Percentiles rank a stretch among this genome's conserved stretches.
These are phyloP conservation scores for Quercus tomentella DNA, from an alignment of 331 rosid species.

Conservation along the genomic window DNA sequence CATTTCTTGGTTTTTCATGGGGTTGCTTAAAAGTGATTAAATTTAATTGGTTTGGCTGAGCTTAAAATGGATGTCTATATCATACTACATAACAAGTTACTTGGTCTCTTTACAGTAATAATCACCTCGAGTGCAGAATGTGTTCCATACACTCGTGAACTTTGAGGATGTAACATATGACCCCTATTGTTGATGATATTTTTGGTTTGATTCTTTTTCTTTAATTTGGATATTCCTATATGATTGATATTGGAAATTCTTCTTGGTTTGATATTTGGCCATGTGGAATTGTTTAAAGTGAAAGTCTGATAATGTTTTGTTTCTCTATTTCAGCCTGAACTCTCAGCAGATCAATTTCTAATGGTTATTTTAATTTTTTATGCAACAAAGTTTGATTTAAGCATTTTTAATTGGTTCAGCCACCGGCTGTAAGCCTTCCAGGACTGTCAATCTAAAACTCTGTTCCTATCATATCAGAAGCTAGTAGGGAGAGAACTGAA, in stretches of 20 bases:
- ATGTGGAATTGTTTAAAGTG: not conserved
- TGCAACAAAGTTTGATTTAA: not conserved
- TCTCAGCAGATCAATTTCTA: not conserved
- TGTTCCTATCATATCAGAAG: not conserved
- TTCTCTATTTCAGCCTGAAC: slow-evolving; percentile 3
- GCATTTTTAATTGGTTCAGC: not conserved
- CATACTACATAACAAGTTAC: not conserved
- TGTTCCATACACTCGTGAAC: not conserved
- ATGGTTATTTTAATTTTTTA: not conserved
- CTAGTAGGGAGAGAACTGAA: not conserved
- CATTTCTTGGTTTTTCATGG: slow-evolving; percentile 7
- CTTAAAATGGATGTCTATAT: not conserved
- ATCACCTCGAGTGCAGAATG: not conserved
- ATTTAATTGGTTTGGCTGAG: not conserved
- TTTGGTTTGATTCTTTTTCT: not conserved
- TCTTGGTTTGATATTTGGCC: not conserved
- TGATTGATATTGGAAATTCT: not conserved
- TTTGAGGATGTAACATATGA: not conserved
- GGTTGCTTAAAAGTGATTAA: slow-evolving; percentile 2
- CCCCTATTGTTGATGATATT: not conserved
- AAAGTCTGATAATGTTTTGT: not conserved
- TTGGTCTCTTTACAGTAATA: not conserved
- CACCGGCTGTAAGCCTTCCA: not conserved
- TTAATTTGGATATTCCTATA: not conserved
- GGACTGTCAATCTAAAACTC: not conserved